A percentile compares a stretch with the other conserved stretches of the same genome.
These are phyloP conservation scores for Candida sp. DNA, from an alignment of 1,139 yeast genomes.

Conservation along the genomic window DNA sequence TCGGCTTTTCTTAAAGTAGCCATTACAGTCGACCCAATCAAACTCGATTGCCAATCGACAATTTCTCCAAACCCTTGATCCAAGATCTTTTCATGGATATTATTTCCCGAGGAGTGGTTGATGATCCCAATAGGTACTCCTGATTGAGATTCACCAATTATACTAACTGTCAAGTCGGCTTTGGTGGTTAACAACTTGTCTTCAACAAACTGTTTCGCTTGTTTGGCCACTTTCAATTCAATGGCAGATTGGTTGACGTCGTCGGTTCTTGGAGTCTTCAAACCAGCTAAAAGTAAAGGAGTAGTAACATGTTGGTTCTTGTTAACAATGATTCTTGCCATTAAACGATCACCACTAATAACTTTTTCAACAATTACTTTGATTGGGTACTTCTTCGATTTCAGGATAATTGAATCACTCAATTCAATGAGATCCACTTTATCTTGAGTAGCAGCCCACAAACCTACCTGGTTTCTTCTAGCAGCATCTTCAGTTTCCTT, in stretches of 20 bases:
- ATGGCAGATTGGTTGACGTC: conserved; percentile 32
- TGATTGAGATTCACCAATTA: conserved; percentile 58
- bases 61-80: conserved; percentile 71
- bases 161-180: conserved; percentile 46
- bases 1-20: conserved; percentile 61
- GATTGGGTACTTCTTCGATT: conserved; percentile 41
- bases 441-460: conserved; percentile 43
- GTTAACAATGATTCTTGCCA: conserved; percentile 52
- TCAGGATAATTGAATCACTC: conserved; percentile 31
- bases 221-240: conserved; percentile 61
- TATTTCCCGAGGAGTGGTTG: conserved; percentile 71
- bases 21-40: conserved; percentile 69
- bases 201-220: conserved; percentile 65
- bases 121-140: conserved; percentile 63
- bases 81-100: conserved; percentile 63
- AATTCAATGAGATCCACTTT: conserved; percentile 29
- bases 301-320: conserved; percentile 44
- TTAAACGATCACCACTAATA: conserved; percentile 71
- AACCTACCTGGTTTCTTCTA: conserved; percentile 42
- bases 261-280: conserved; percentile 69
- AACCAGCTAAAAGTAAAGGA: conserved; percentile 70
- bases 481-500: conserved; percentile 46
- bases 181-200: conserved; percentile 63
- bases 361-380: conserved; percentile 71
- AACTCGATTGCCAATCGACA: conserved; percentile 79